A percentile compares a stretch with the other conserved stretches of the same genome.
These are phyloP conservation scores for Penicillium sp. DNA, from an alignment of 2,329 filamentous ascomycete genomes.

Conservation along the genomic window DNA sequence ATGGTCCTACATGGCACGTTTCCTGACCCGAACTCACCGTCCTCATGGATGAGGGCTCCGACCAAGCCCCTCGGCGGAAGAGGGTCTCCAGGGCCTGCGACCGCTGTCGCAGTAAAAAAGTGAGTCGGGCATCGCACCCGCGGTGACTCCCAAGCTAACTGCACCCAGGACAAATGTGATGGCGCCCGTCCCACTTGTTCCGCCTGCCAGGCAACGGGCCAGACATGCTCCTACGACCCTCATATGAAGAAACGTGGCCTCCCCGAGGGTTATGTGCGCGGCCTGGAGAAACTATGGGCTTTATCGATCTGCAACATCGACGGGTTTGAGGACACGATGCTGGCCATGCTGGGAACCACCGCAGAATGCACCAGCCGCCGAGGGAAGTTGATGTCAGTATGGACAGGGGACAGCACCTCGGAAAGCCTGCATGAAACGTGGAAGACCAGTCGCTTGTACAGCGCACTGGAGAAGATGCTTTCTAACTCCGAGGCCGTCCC, in stretches of 20 bases:
- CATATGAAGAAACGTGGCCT: slow-evolving; percentile 47
- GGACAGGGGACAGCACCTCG: slow-evolving; percentile 41
- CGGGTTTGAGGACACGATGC: slow-evolving; percentile 44
- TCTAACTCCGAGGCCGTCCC: slow-evolving; percentile 31
- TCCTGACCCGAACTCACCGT: slow-evolving; percentile 21
- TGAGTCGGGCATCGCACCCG: slow-evolving; percentile 11
- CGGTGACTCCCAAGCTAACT: slow-evolving; percentile 1
- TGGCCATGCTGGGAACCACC: slow-evolving; percentile 39
- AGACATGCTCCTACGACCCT: slow-evolving; percentile 45
- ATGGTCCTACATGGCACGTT: slow-evolving; percentile 27
- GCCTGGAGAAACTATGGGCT: slow-evolving; percentile 48
- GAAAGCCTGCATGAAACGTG: slow-evolving; percentile 45
- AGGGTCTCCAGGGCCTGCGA: slow-evolving; percentile 48
- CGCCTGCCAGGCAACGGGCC: slow-evolving; percentile 41
- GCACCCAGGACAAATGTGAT: slow-evolving; percentile 44
- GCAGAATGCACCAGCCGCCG: slow-evolving; percentile 32
- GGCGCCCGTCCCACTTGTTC: slow-evolving; percentile 44
- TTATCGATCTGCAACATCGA: slow-evolving; percentile 45
- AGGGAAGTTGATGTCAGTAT: slow-evolving; percentile 38
- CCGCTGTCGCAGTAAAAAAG: slow-evolving; percentile 46
- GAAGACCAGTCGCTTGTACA: slow-evolving; percentile 43
- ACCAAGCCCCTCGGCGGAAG: slow-evolving; percentile 43
- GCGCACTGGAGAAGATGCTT: slow-evolving; percentile 43
- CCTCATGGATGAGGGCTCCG: slow-evolving; percentile 42
- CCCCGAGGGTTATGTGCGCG: slow-evolving; percentile 48